These are phyloP conservation scores for Brassica incana DNA, from an alignment of 345 rosid species.

Conservation along the genomic window DNA sequence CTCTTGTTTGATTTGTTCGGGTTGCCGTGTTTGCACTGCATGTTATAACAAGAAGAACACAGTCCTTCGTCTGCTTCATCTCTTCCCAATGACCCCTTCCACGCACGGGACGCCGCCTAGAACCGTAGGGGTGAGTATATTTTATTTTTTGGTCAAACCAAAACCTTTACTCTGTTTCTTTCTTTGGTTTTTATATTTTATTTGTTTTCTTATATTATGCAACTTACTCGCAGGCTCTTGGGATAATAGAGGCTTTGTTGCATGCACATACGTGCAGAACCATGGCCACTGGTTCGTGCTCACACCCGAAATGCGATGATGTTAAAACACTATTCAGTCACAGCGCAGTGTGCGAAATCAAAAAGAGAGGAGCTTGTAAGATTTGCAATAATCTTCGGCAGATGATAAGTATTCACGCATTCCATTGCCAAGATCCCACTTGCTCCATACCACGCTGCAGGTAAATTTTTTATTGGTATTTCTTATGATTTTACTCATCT, in stretches of 20 bases:
- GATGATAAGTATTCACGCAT: slow-evolving; percentile 37
- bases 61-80: slow-evolving; percentile 22
- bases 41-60: slow-evolving; percentile 38
- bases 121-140: slow-evolving; percentile 21
- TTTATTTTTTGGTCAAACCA: not conserved
- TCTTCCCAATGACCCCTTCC: slow-evolving; percentile 18
- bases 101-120: not conserved
- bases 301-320: slow-evolving; percentile 41
- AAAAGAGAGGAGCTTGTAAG: slow-evolving; percentile 32
- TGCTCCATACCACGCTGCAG: slow-evolving; percentile 52
- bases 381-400: slow-evolving; percentile 38
- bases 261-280: slow-evolving; percentile 44
- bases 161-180: not conserved
- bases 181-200: not conserved
- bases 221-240: slow-evolving; percentile 23
- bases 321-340: slow-evolving; percentile 45
- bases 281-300: slow-evolving; percentile 30
- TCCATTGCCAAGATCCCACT: slow-evolving; percentile 36
- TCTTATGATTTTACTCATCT: not conserved
- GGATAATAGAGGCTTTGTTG: slow-evolving; percentile 38
- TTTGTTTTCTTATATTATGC: not conserved
- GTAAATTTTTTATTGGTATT: slow-evolving; percentile 29
- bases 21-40: slow-evolving; percentile 41
- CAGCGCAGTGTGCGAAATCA: slow-evolving; percentile 35
- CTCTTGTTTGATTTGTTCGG: slow-evolving; percentile 43